Percentiles rank a stretch among this genome's conserved stretches.
Evolutionary conservation across 75 land plant genomes (phyloP).

Genomic region (Sequoiadendron giganteum): DNA sequence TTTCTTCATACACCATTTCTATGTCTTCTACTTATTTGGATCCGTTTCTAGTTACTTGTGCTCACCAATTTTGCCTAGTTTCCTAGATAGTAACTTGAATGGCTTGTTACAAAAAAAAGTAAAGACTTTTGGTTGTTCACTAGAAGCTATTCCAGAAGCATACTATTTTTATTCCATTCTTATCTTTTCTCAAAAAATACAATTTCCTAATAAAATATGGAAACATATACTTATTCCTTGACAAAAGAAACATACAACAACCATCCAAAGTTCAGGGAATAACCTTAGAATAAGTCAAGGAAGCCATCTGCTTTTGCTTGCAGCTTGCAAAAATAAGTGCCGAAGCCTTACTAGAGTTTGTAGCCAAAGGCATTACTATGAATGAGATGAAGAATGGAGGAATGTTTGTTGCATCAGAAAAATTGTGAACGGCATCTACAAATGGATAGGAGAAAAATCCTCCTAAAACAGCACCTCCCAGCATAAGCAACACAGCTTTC

Average conservation of each 20-base stretch:
- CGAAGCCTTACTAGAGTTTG: conserved; percentile 91
- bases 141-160: neutral
- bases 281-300: conserved; percentile 95
- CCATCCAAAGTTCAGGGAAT: conserved; percentile 13
- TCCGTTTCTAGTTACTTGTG: neutral
- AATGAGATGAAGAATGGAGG: conserved; percentile 96
- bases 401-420: conserved; percentile 79
- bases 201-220: neutral
- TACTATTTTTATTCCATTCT: neutral
- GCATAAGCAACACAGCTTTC: conserved; percentile 55
- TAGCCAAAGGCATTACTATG: conserved; percentile 84
- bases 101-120: neutral
- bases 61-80: neutral
- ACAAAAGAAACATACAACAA: neutral
- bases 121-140: neutral
- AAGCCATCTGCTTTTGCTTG: conserved; percentile 59
- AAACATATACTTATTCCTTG: neutral
- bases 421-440: conserved; percentile 82
- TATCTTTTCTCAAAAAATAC: neutral
- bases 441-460: conserved; percentile 94
- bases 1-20: neutral
- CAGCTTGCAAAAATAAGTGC: conserved; percentile 75
- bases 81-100: neutral
- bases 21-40: neutral
- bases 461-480: conserved; percentile 80